A percentile compares a stretch with the other conserved stretches of the same genome.
phyloP scores from a whole-genome alignment of 768 basidiomycete genomes.

The Leucosporidium yakuticum region DNA sequence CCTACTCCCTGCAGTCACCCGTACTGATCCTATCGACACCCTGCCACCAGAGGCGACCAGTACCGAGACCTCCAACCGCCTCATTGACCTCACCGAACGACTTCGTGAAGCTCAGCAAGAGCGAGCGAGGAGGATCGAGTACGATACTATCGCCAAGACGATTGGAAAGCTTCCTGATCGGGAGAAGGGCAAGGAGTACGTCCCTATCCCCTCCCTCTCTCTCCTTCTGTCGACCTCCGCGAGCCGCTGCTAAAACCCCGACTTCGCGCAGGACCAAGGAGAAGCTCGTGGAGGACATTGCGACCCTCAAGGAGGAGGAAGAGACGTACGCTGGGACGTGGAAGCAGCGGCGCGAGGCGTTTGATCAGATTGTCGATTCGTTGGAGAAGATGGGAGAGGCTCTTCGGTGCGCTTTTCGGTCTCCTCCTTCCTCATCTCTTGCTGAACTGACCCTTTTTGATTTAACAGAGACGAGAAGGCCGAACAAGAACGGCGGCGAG shows the following conservation, averaged over 20 bases:
- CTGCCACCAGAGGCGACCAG: background rate
- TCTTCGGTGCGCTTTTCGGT: constrained; percentile 19
- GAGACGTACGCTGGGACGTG: constrained; percentile 21
- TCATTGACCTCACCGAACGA: background rate
- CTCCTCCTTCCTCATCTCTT: no score
- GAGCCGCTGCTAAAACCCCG: background rate
- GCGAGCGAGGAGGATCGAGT: constrained; percentile 27
- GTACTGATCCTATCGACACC: background rate
- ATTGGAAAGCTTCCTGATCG: constrained; percentile 15
- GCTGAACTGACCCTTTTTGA: background rate
- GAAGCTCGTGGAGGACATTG: constrained; percentile 17
- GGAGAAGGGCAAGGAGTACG: constrained; percentile 25
- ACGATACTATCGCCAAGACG: constrained; percentile 13
- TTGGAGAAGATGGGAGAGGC: constrained; percentile 25
- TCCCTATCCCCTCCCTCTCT: background rate
- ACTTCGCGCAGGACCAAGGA: constrained; percentile 9
- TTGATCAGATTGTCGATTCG: constrained; percentile 16
- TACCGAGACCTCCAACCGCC: background rate
- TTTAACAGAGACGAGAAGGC: constrained; percentile 30
- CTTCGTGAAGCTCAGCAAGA: constrained; percentile 14
- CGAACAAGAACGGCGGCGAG: constrained; percentile 26
- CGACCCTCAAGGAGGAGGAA: constrained; percentile 4
- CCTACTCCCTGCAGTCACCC: background rate
- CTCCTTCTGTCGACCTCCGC: background rate
- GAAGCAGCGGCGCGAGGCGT: constrained; percentile 12